A percentile compares a stretch with the other conserved stretches of the same genome.
These are phyloP conservation scores for Penicillium occitanis DNA, from an alignment of 2,329 filamentous ascomycete species.

Conservation along the genomic window DNA sequence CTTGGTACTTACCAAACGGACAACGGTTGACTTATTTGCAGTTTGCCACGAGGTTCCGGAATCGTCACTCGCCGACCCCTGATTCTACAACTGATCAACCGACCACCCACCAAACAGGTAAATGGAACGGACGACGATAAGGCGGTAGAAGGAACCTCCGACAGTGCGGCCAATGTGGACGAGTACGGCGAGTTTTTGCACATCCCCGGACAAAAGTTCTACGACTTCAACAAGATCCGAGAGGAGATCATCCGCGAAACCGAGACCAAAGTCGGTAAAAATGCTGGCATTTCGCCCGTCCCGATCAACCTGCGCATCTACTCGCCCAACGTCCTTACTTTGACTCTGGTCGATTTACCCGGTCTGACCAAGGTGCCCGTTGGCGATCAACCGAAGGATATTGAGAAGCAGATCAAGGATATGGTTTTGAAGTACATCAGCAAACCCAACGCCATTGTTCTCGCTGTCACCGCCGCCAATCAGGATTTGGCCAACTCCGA, in stretches of 20 bases:
- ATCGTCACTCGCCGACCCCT: slow-evolving; percentile 96
- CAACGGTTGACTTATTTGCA: slow-evolving; percentile 40
- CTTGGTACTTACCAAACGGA: slow-evolving; percentile 20
- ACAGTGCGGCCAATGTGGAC: slow-evolving; percentile 86
- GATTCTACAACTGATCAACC: slow-evolving; percentile 97
- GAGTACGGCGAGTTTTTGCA: slow-evolving; percentile 99
- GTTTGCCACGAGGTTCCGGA: slow-evolving; percentile 92
- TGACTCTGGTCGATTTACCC: slow-evolving; percentile 94
- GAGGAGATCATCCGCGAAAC: slow-evolving; percentile 98
- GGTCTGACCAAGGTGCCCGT: slow-evolving; percentile 96
- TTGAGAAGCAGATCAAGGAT: slow-evolving; percentile 92
- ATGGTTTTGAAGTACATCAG: slow-evolving; percentile 99
- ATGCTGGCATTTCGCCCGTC: slow-evolving; percentile 92
- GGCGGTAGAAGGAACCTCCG: slow-evolving; percentile 61
- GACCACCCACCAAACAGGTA: slow-evolving; percentile 61
- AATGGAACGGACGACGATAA: slow-evolving; percentile 72
- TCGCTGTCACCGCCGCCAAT: slow-evolving; percentile 95
- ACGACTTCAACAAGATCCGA: slow-evolving; percentile 96
- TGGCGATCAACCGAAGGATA: slow-evolving; percentile 93
- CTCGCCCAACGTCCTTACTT: slow-evolving; percentile 94
- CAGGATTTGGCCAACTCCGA: slow-evolving; percentile 98
- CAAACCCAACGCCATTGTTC: slow-evolving; percentile 96
- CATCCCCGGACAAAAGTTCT: slow-evolving; percentile 95
- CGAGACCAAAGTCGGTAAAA: slow-evolving; percentile 91
- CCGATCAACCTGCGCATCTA: slow-evolving; percentile 98